Evolutionary conservation across 2,329 filamentous ascomycete species (phyloP), one percentile per base, ranked within the genome.

Genomic region (Ophiostoma australiae): DNA sequence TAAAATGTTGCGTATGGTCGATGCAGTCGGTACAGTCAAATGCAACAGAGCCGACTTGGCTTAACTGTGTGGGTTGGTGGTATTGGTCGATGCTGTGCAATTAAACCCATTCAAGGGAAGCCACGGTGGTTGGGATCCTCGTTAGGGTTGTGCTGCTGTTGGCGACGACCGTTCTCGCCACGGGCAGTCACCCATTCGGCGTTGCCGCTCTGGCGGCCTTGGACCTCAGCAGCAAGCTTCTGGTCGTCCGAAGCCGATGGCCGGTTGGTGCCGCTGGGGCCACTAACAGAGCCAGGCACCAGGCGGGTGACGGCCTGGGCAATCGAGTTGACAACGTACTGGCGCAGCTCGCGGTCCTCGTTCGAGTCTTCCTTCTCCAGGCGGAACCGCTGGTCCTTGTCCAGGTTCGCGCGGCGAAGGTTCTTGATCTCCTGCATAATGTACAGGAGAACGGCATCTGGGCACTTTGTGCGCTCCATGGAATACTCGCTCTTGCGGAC

Each of bases 341-440:
- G 85, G 72, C 91, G 87, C 39, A 95, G 86, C 78, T 95, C 91
- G 69, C 87, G 86, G 76, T 92, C 89, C 78, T 95, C 92, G 67
- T 84, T 84, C 75, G 87, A 85, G 78, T 95, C 92, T 78, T 95
- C 92, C 78, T 92, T 92, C 79, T 94, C 90, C 27, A 95, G 83
- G 61, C 88, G 86, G 80, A 93, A 94, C 72, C 91, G 90, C 76
- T 96, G 90, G 23, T 94, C 90, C 82, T 97, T 97, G 79, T 86
- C 85, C 85, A 97, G 87, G 81, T 96, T 94, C 76, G 88, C 86
- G 69, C 95, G 89, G 76, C 94, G 91, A 77, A 94, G 87, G 73
- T 89, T 88, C 77, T 92, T 92, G 77, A 99, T 95, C 82, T 98
- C 95, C 76, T 94, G 90, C 81, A 95, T 90, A 74, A 97, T 93